phyloP scores from a whole-genome alignment of 164 flowering plant species.

The Aristolochia fimbriata region DNA sequence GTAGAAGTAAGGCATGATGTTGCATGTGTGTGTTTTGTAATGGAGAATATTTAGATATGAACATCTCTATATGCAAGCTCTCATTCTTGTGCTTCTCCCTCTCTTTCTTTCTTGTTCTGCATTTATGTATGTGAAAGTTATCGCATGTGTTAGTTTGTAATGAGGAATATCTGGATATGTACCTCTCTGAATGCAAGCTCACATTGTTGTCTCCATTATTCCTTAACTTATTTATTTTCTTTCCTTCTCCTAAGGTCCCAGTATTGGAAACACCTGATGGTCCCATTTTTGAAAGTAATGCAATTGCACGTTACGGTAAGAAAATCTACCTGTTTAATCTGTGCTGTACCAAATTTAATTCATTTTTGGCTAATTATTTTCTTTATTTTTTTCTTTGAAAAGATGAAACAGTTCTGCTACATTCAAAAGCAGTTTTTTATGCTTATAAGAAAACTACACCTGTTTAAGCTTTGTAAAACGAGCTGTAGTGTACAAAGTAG shows the following conservation, averaged over 20 bases:
- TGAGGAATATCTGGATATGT: not conserved
- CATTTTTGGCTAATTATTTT: not conserved
- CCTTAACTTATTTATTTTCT: not conserved
- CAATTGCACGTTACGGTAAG: conserved; percentile 73
- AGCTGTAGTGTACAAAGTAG: no score
- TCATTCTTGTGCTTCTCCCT: no score
- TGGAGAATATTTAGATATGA: no score
- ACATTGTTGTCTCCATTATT: not conserved
- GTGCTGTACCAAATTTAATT: not conserved
- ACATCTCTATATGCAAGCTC: no score
- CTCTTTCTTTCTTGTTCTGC: no score
- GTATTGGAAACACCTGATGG: conserved; percentile 79
- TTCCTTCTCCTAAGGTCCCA: conserved; percentile 39
- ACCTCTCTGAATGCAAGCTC: not conserved
- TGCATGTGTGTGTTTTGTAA: no score
- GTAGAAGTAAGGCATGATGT: no score
- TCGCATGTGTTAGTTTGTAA: not conserved
- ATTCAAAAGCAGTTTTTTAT: no score
- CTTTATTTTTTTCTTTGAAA: not conserved
- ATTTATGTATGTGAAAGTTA: no score
- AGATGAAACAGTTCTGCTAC: no score
- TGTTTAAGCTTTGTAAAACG: no score
- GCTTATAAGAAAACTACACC: no score
- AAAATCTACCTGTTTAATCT: not conserved
- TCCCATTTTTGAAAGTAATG: conserved; percentile 72